These are phyloP conservation scores for Allantophomopsis cytisporea DNA, from an alignment of 2,329 filamentous ascomycete species.

Conservation along the genomic window DNA sequence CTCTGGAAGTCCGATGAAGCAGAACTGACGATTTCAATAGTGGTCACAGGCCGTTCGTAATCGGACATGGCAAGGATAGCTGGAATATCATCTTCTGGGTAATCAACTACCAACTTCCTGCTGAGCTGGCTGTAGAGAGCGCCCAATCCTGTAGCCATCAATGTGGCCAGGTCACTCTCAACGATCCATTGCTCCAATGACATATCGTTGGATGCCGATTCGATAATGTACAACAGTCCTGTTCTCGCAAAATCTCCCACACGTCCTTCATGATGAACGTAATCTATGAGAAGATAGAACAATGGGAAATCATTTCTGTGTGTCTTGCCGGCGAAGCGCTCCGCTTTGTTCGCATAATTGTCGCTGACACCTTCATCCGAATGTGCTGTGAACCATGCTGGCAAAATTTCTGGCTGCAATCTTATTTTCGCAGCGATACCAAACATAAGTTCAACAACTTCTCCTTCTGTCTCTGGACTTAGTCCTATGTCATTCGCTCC, in stretches of 20 bases:
- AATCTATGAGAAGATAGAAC: constrained; percentile 91
- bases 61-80: constrained; percentile 83
- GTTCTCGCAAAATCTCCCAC: constrained; percentile 94
- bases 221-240: constrained; percentile 88
- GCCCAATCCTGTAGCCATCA: constrained; percentile 93
- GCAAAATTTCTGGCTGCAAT: constrained; percentile 71
- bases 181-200: constrained; percentile 91
- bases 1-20: constrained; percentile 64
- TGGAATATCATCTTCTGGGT: constrained; percentile 62
- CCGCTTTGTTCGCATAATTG: constrained; percentile 30
- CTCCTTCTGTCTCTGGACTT: constrained; percentile 69
- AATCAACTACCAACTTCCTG: constrained; percentile 70
- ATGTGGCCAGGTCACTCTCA: constrained; percentile 85
- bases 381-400: constrained; percentile 76
- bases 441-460: constrained; percentile 86
- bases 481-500: constrained; percentile 61
- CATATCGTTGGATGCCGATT: constrained; percentile 73
- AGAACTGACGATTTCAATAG: constrained; percentile 59
- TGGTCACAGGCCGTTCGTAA: constrained; percentile 59
- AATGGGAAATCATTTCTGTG: constrained; percentile 89
- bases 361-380: constrained; percentile 17
- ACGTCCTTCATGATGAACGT: constrained; percentile 89
- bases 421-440: constrained; percentile 95
- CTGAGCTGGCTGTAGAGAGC: constrained; percentile 55
- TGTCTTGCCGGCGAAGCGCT: constrained; percentile 70